phyloP scores from a whole-genome alignment of 1,284 basidiomycete genomes.

The Cutaneotrichosporon cutaneum region DNA sequence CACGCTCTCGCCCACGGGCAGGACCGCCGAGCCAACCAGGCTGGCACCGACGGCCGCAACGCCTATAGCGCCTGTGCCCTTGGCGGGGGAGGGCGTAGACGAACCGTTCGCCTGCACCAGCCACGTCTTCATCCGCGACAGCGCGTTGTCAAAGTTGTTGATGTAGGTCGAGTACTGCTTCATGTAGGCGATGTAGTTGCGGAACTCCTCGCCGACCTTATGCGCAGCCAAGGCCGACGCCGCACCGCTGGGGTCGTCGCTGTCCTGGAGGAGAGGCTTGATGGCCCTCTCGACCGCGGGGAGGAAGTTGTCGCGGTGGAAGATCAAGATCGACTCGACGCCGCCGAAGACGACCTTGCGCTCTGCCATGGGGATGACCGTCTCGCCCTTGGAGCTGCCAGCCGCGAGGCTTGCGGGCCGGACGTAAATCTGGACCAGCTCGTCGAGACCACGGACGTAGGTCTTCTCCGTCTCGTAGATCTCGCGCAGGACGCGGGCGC shows the following conservation, averaged over 20 bases:
- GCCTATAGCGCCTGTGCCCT: slow-evolving; percentile 17
- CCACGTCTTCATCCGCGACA: slow-evolving; percentile 83
- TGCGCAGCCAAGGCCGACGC: slow-evolving; percentile 73
- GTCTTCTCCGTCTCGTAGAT: slow-evolving; percentile 93
- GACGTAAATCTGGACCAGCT: slow-evolving; percentile 94
- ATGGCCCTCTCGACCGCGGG: slow-evolving; percentile 79
- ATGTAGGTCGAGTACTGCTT: slow-evolving; percentile 96
- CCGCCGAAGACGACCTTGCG: slow-evolving; percentile 91
- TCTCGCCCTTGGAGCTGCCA: slow-evolving; percentile 67
- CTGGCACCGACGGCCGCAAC: slow-evolving; percentile 25
- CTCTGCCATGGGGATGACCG: slow-evolving; percentile 64
- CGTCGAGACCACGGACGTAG: slow-evolving; percentile 87
- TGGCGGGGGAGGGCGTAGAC: not conserved
- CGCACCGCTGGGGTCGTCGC: slow-evolving; percentile 68
- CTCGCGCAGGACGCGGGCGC: slow-evolving; percentile 74
- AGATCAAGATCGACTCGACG: slow-evolving; percentile 83
- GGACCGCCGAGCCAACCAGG: slow-evolving; percentile 61
- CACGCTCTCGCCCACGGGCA: slow-evolving; percentile 50
- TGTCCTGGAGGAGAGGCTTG: slow-evolving; percentile 63
- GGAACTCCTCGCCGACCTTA: slow-evolving; percentile 82
- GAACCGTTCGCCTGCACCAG: slow-evolving; percentile 42
- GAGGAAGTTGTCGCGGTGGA: slow-evolving; percentile 88
- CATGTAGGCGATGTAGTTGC: slow-evolving; percentile 92
- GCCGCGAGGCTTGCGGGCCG: slow-evolving; percentile 73
- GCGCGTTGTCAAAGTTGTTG: slow-evolving; percentile 91